These are phyloP conservation scores for Calycina marina DNA, from an alignment of 2,329 filamentous ascomycete genomes.

Conservation along the genomic window DNA sequence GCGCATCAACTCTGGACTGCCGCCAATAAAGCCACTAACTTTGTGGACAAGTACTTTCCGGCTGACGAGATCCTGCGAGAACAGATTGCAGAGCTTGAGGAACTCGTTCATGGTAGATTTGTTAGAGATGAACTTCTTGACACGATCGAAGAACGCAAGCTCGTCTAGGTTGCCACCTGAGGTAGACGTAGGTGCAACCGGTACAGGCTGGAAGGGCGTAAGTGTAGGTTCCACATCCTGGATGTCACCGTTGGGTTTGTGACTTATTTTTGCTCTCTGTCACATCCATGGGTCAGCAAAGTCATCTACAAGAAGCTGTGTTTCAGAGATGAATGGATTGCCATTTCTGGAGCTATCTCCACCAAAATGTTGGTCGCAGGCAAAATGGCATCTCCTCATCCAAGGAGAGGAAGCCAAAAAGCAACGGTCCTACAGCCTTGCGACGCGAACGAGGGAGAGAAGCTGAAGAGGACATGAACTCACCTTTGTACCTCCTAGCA, in stretches of 20 bases:
- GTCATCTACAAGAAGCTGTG: no score
- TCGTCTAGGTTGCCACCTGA: slow-evolving; percentile 71
- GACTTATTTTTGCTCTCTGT: slow-evolving; percentile 57
- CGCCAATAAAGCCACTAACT: slow-evolving; percentile 72
- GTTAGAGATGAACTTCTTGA: slow-evolving; percentile 92
- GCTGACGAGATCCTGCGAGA: slow-evolving; percentile 84
- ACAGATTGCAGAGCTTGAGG: slow-evolving; percentile 91
- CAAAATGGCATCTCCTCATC: no score
- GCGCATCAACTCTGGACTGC: slow-evolving; percentile 73
- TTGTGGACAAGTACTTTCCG: slow-evolving; percentile 70
- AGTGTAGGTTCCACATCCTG: slow-evolving; percentile 60
- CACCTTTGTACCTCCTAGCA: neutral
- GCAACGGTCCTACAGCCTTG: no score
- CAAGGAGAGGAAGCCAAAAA: no score
- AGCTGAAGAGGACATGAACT: slow-evolving; percentile 21
- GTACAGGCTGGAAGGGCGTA: slow-evolving; percentile 76
- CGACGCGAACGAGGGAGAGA: no score
- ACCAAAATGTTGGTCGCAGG: no score
- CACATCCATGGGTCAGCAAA: no score
- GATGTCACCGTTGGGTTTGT: slow-evolving; percentile 28
- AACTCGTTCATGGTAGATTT: slow-evolving; percentile 91
- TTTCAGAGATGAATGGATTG: no score
- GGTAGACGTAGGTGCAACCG: slow-evolving; percentile 61
- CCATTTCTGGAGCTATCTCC: no score
- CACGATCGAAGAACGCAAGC: slow-evolving; percentile 84